Evolutionary conservation across 805 yeast genomes (phyloP), one percentile per base, ranked within the genome.

Genomic region (Candida germanica): DNA sequence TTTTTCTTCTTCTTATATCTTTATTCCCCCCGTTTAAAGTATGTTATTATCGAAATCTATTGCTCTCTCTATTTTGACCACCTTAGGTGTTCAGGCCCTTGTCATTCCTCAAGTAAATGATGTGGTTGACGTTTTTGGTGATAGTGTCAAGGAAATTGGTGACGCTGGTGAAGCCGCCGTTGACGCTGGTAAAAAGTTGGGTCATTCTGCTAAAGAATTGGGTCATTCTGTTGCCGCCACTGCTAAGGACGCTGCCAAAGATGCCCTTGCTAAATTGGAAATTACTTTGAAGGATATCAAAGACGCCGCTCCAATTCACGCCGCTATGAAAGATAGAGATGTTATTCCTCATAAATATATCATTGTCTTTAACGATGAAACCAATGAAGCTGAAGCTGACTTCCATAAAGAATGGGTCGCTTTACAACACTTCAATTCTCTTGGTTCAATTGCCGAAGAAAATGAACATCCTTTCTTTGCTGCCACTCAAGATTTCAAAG

Each of bases 331-430:
- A 32, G 74, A 73, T 33, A 58, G 67, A 35, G 71, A 75, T 39
- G 46, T 73, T 30, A 75, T 83, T 49, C 81, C 88, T 24, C 73
- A 83, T 66, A 80, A 82, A 52, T 93, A 87, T 69, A 89, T 93
- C 46, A 68, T 93, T 49, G 88, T 89, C 33, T 80, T 91, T 68
- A 88, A 87, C 69, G 75, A 77, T 36, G 76, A 68, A 35, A 69
- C 79, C 22, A 52, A 73, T 15, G 60, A 71, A 17, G 76, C 76
- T 24, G 76, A 75, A 41, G 66, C 75, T 21, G 65, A 68, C 26
- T 73, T 77, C 70, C 96, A 89, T 68, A 72, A 73, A 54, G 74
- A 76, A 53, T 73, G 83, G 79, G 75, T 86, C 43, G 62, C 71
- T 20, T 69, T 72, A 38, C 64, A 69, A 38, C 88, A 76, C 62